Base-by-base conservation (phyloP, 139 green algal species). In the Volvox reticuliferus region DNA sequence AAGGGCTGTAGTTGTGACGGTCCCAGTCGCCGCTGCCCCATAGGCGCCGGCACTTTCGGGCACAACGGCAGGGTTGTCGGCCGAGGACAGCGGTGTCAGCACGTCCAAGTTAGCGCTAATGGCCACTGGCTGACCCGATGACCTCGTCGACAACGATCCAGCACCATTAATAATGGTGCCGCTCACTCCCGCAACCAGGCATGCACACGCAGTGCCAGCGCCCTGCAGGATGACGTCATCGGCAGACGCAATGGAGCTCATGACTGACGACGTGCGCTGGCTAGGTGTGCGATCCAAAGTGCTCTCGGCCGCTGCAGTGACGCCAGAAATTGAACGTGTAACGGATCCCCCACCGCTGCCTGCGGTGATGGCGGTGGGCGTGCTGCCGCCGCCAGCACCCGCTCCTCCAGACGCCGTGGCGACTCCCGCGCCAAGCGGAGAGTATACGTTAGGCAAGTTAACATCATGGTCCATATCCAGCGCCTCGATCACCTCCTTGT, bases 141-240 rank as follows among this genome's bases (percentile, higher is more conserved):
- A 92, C 5, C 75, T 82, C 63, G 79, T 81, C 12, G 37, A 36
- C 50, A 89, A 50, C 0, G 85, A 89, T 1, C 16, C 63, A 22
- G 20, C 63, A 35, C 78, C 63, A 24, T 77, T 65, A 35, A 71
- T n/a, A 18, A 32, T 14, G 36, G 35, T 44, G 81, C 55, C 81
- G 9, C 30, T 62, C n/a, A 22, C 79, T n/a, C 14, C 81, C 81
- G 30, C 76, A 13, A 20, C 30, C 32, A 55, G 63, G 12, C 68
- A 12, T n/a, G 32, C 44, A 9, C 44, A 55, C 9, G 5, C 44
- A 19, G 55, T 30, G 13, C 12, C 20, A 36, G 75, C 86, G 61
- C 75, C 78, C 30, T 76, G 86, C 21, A 83, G n/a, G 32, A 91
- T 86, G 61, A 86, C 61, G 76, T 91, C 87, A 55, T 91, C 87